Base-by-base conservation (phyloP, 495 filamentous ascomycete species). In the Usnea hakonensis region DNA sequence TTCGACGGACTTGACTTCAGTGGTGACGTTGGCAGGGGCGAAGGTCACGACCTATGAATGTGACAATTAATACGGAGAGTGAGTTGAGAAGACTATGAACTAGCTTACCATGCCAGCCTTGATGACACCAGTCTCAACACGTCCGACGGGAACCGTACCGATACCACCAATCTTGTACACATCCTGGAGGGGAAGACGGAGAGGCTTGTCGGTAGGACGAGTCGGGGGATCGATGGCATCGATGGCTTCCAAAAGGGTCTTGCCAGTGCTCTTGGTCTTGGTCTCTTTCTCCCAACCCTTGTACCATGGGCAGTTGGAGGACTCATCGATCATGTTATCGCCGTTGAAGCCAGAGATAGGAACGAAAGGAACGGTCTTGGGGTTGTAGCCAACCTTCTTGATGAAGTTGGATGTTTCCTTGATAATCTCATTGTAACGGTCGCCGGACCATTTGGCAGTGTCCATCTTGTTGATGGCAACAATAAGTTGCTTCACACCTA, bases 381-480 rank as follows among this genome's bases (percentile, higher is more conserved):
- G 94, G 88, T 97, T 97, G 90, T 91, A 98, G 79, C 94, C 94
- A 78, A 98, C 94, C 90, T 98, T 98, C 93, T 97, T 98, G 89
- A 98, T 98, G 86, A 98, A 98, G 87, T 87, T 90, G 84, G 92
- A 93, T 69, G 92, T 96, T 85, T 98, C 95, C 89, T 97, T 97
- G 85, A 98, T 90, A 77, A 98, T 98, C 79, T 98, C 94, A 73
- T 95, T 83, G 90, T 83, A 98, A 79, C 94, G 93, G 61, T 86
- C 81, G 87, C 97, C 88, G 73, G 87, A 87, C 94, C 94, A 98
- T 79, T 96, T 90, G 84, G 89, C 87, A 77, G 93, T 97, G 87
- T 98, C 94, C 94, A 98, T 98, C 90, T 98, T 98, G 90, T 98
- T 98, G 83, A 97, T 93, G 77, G 95, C 94, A 74, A 97, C 95